Percentiles rank a stretch among this genome's conserved stretches.
These are phyloP conservation scores for Lyophyllum semitale DNA, from an alignment of 768 basidiomycete species.

Conservation along the genomic window DNA sequence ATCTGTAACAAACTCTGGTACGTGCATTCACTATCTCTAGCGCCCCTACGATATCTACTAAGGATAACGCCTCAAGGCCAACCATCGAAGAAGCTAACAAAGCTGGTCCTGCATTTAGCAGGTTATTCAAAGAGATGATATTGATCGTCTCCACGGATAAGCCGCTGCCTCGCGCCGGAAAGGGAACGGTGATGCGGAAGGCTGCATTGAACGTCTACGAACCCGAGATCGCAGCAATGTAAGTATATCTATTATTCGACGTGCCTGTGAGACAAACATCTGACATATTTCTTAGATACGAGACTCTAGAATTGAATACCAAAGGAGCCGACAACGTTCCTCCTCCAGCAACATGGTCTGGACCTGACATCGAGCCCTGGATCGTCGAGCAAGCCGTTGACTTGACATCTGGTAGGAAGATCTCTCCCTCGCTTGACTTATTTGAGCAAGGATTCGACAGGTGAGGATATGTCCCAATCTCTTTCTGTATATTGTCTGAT, in stretches of 20 bases:
- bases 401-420: constrained; percentile 9
- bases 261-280: neutral
- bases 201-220: constrained; percentile 39
- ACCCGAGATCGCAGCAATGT: constrained; percentile 42
- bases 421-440: neutral
- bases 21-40: neutral
- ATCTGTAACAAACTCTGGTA: constrained; percentile 37
- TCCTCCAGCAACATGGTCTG: constrained; percentile 25
- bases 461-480: neutral
- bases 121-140: constrained; percentile 57
- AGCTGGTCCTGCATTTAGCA: constrained; percentile 38
- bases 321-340: constrained; percentile 19
- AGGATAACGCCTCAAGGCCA: constrained; percentile 25
- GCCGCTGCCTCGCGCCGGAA: constrained; percentile 45
- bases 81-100: constrained; percentile 44
- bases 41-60: neutral
- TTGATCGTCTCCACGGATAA: constrained; percentile 39
- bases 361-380: constrained; percentile 24
- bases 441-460: constrained; percentile 23
- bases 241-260: constrained; percentile 1
- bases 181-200: constrained; percentile 46
- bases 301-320: constrained; percentile 24
- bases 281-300: constrained; percentile 24
- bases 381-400: constrained; percentile 21
- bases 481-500: neutral